A percentile compares a stretch with the other conserved stretches of the same genome.
Evolutionary conservation across 768 basidiomycete species (phyloP).

Genomic region (Chiua virens): DNA sequence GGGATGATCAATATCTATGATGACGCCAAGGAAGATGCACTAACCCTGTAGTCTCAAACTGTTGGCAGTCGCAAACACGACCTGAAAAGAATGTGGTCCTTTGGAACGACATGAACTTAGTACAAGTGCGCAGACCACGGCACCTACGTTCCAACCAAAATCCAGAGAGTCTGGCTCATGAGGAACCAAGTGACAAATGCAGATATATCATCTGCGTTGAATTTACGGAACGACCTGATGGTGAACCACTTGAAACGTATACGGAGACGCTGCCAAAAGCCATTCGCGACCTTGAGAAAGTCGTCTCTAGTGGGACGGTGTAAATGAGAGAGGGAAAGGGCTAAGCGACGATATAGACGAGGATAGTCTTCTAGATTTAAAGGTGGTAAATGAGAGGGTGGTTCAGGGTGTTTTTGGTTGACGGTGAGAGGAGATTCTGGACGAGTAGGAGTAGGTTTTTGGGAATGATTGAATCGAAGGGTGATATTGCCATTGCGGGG

Average conservation of each 20-base stretch:
- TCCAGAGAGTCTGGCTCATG: constrained; percentile 95
- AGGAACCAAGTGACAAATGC: constrained; percentile 96
- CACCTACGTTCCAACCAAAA: constrained; percentile 73
- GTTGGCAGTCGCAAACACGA: constrained; percentile 85
- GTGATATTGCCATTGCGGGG: not conserved
- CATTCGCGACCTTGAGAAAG: constrained; percentile 79
- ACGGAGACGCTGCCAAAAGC: constrained; percentile 86
- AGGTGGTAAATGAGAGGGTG: constrained; percentile 24
- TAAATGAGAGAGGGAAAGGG: constrained; percentile 71
- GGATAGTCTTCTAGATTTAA: constrained; percentile 67
- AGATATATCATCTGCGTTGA: constrained; percentile 95
- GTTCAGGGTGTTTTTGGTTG: constrained; percentile 8
- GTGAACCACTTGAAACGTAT: constrained; percentile 99
- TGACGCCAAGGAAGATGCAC: constrained; percentile 8
- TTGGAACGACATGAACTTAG: constrained; percentile 3
- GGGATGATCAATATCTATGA: constrained; percentile 6
- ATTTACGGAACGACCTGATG: constrained; percentile 90
- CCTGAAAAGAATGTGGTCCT: constrained; percentile 96
- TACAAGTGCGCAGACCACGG: not conserved
- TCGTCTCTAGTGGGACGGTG: constrained; percentile 87
- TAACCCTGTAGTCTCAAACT: constrained; percentile 82
- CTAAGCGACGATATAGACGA: constrained; percentile 77
- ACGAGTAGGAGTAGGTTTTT: not conserved
- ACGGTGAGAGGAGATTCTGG: not conserved
- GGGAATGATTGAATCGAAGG: constrained; percentile 16